These are phyloP conservation scores for Fusarium scirpi DNA, from an alignment of 2,329 filamentous ascomycete genomes.

Conservation along the genomic window DNA sequence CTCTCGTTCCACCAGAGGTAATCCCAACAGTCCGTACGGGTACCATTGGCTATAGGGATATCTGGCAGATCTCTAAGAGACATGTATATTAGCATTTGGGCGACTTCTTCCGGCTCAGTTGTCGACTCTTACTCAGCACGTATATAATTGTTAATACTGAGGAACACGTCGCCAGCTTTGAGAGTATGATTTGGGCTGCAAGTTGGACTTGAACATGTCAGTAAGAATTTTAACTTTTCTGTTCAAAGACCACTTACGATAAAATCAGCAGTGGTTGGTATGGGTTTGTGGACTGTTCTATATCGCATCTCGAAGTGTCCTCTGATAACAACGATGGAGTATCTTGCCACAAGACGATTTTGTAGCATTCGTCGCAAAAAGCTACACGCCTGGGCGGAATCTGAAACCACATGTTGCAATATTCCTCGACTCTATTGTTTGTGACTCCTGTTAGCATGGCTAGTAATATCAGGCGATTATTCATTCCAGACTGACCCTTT, in stretches of 20 bases:
- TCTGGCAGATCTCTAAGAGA: not conserved
- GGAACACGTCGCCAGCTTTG: not conserved
- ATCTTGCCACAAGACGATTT: not conserved
- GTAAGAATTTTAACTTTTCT: accelerated
- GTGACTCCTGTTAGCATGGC: not conserved
- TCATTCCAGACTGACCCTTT: not conserved
- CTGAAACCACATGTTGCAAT: not conserved
- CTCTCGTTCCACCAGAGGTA: not conserved
- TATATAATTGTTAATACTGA: not conserved
- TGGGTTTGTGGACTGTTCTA: not conserved
- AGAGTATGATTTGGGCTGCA: not conserved
- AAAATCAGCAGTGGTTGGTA: not conserved
- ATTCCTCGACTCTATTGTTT: not conserved
- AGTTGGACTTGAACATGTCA: not conserved
- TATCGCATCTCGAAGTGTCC: not conserved
- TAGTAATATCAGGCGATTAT: no score
- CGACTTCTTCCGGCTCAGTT: no score
- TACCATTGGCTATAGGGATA: not conserved
- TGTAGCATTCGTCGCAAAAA: not conserved
- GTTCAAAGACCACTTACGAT: not conserved
- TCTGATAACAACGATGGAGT: not conserved
- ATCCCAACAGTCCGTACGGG: not conserved
- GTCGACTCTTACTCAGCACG: not conserved
- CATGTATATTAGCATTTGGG: no score
- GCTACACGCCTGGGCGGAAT: accelerated